These are phyloP conservation scores for Cronartium ribicola DNA, from an alignment of 1,284 basidiomycete species.

Conservation along the genomic window DNA sequence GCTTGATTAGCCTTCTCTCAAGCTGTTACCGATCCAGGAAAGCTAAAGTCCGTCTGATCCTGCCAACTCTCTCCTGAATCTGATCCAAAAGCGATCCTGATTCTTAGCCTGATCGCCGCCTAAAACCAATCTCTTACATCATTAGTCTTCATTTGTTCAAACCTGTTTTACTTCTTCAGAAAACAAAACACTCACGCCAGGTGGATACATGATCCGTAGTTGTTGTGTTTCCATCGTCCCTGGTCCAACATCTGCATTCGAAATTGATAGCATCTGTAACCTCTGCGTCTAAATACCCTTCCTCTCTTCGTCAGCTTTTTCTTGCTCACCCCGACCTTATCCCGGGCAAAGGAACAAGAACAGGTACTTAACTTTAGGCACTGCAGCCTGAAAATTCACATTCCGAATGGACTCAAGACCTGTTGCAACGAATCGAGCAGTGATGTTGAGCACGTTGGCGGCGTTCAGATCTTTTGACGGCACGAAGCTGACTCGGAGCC, in stretches of 20 bases:
- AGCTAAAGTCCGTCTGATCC: conserved; percentile 92
- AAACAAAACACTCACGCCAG: conserved; percentile 63
- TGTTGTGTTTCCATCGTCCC: conserved; percentile 87
- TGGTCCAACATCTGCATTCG: conserved; percentile 70
- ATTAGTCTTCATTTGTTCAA: too few relatives aligned
- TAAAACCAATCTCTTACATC: conserved; percentile 50
- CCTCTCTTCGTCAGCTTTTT: neutral
- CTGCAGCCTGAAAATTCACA: conserved; percentile 93
- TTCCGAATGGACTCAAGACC: conserved; percentile 59
- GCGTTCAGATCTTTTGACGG: conserved; percentile 72
- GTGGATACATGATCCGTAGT: conserved; percentile 82
- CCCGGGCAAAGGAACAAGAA: neutral
- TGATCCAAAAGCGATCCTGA: conserved; percentile 73
- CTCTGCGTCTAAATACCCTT: conserved; percentile 72
- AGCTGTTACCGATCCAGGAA: conserved; percentile 70
- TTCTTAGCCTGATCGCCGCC: conserved; percentile 75
- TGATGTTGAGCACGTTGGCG: conserved; percentile 81
- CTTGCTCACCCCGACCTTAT: neutral
- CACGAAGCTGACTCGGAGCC: conserved; percentile 80
- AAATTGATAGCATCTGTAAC: conserved; percentile 96
- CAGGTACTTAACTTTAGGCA: conserved; percentile 71
- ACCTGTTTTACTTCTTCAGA: neutral
- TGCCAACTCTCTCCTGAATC: conserved; percentile 65
- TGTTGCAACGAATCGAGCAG: conserved; percentile 76
- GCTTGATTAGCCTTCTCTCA: neutral